Evolutionary conservation across 495 filamentous ascomycete genomes (phyloP), one percentile per base, ranked within the genome.

Genomic region (Cenococcum geophilum): DNA sequence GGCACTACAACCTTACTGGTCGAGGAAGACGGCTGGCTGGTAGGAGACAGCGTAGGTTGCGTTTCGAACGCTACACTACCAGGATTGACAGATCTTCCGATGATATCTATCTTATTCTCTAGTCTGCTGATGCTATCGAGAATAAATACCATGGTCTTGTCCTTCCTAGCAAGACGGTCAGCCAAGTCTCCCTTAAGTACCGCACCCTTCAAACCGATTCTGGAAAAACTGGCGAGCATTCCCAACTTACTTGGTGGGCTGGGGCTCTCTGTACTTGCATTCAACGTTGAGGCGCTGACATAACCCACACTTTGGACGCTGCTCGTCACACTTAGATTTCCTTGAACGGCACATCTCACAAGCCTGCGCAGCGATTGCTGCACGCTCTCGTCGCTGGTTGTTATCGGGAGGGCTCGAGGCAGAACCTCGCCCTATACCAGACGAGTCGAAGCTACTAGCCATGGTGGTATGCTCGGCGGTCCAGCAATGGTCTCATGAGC

Each of bases 221-320:
- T 45, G 53, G 73, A 43, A 72, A 61, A 21, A 45, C 32, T 21
- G 25, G 59, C 50, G 50, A 63, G 54, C 48, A 20, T 18, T 34
- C 9, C 21, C 20, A 63, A 76, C 79, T 74, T 76, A 85, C 82
- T 84, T 85, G 34, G 82, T 85, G 56, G 82, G 82, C 68, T 82
- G 78, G 25, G 81, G 80, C 66, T 84, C 82, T 61, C 82, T 71
- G 64, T 84, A 85, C 63, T 75, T 74, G 74, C 82, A 85, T 49
- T 83, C 80, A 48, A 82, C 74, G 62, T 77, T 72, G 71, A 79
- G 71, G 74, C 71, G 61, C 35, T 55, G 45, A 57, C 71, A 73
- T 2, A 72, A 59, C 2, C 67, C 68, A 55, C 71, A 73, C 50
- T 73, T 71, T 12, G 71, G 71, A 21, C 70, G 53, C 42, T 56